Conservation (phyloP, 2,329 filamentous ascomycete species). For the Venturia effusa region DNA sequence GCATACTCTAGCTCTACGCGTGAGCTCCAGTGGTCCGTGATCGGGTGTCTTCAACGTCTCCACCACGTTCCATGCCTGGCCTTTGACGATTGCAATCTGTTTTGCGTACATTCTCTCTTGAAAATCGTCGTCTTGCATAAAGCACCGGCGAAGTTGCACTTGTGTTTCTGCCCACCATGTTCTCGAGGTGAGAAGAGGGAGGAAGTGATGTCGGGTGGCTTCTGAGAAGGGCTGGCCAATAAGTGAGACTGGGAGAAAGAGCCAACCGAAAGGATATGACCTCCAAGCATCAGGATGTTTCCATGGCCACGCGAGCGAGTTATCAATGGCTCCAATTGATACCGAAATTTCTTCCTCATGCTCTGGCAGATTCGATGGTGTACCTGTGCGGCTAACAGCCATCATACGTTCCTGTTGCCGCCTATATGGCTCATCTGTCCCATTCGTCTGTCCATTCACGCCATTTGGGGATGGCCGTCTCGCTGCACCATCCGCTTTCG, state of each 20-base stretch:
- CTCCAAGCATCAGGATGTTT: conserved; percentile 90
- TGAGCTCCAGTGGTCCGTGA: conserved; percentile 88
- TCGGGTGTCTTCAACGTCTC: conserved; percentile 89
- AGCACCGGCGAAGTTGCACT: conserved; percentile 71
- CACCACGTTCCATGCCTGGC: conserved; percentile 97
- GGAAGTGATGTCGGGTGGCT: conserved; percentile 84
- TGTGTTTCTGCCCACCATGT: conserved; percentile 97
- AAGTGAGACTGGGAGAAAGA: conserved; percentile 90
- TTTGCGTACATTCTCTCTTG: conserved; percentile 98
- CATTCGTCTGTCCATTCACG: conserved; percentile 35
- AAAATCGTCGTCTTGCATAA: conserved; percentile 88
- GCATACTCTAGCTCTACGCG: conserved; percentile 78
- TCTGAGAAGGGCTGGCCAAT: conserved; percentile 95
- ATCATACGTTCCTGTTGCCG: conserved; percentile 74
- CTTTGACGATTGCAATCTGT: conserved; percentile 98
- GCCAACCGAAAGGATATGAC: conserved; percentile 96
- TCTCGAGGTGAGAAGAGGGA: conserved; percentile 89
- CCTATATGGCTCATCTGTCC: conserved; percentile 53
- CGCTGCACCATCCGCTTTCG: conserved; percentile 41
- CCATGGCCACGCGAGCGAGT: conserved; percentile 97
- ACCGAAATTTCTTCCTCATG: conserved; percentile 47
- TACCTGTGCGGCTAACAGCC: conserved; percentile 48
- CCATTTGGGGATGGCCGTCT: conserved; percentile 13
- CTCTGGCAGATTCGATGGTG: conserved; percentile 28
- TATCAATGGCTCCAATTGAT: conserved; percentile 86